These are phyloP conservation scores for Arxiozyma heterogenica DNA, from an alignment of 1,139 yeast genomes.

Conservation along the genomic window DNA sequence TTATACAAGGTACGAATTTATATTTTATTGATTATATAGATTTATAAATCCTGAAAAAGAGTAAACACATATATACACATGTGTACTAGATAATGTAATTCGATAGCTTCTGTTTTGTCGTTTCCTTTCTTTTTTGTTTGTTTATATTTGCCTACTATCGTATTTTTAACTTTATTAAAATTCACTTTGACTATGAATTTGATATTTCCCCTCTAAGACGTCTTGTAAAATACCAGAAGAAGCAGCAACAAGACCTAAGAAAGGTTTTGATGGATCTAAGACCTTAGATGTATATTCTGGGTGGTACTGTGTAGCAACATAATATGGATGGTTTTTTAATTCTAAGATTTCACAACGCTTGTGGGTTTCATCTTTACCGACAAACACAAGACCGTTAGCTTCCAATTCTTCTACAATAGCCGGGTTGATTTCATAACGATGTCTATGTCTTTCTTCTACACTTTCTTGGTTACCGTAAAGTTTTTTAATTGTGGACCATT, in stretches of 20 bases:
- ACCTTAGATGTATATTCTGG: constrained; percentile 97
- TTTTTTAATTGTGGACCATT: constrained; percentile 65
- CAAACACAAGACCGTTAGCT: constrained; percentile 69
- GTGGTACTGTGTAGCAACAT: constrained; percentile 93
- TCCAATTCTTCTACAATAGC: constrained; percentile 63
- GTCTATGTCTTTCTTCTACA: constrained; percentile 94
- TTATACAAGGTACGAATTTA: not conserved
- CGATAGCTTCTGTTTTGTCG: not conserved
- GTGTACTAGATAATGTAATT: not conserved
- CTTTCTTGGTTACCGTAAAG: constrained; percentile 65
- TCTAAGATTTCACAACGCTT: constrained; percentile 93
- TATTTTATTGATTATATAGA: too few relatives aligned
- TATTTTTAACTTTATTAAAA: constrained; percentile 1
- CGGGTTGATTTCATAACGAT: constrained; percentile 95
- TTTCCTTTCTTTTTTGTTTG: not conserved
- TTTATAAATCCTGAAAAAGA: too few relatives aligned
- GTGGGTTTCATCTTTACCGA: constrained; percentile 86
- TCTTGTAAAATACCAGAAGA: constrained; percentile 15
- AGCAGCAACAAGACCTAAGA: constrained; percentile 93
- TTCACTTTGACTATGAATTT: constrained; percentile 6
- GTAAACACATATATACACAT: too few relatives aligned
- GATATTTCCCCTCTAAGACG: constrained; percentile 13
- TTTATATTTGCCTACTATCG: not conserved
- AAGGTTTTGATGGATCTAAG: constrained; percentile 91
- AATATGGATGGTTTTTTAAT: constrained; percentile 71